phyloP scores from a whole-genome alignment of 805 yeast species.

The Priceomyces carsonii region DNA sequence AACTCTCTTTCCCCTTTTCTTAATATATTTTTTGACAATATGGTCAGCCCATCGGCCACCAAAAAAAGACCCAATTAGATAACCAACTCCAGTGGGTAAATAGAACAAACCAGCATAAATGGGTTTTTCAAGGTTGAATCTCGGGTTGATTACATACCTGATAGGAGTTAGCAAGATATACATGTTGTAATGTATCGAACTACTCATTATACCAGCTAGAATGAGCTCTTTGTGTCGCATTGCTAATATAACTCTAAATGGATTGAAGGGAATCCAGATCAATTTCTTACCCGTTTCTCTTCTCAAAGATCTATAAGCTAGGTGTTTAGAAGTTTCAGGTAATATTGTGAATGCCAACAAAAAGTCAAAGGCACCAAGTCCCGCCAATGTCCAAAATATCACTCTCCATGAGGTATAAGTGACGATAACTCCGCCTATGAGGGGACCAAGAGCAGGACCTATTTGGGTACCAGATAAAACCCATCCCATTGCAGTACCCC shows the following conservation, averaged over 20 bases:
- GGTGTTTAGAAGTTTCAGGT: slow-evolving; percentile 41
- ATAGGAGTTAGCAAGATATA: slow-evolving; percentile 9
- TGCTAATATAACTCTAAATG: slow-evolving; percentile 37
- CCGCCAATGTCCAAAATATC: slow-evolving; percentile 51
- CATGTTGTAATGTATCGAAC: slow-evolving; percentile 31
- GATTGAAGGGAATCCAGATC: slow-evolving; percentile 41
- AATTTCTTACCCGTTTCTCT: slow-evolving; percentile 19
- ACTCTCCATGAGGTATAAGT: slow-evolving; percentile 55
- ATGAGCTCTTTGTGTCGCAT: slow-evolving; percentile 38
- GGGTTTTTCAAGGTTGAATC: slow-evolving; percentile 6
- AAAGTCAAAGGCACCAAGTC: slow-evolving; percentile 37
- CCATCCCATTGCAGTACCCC: slow-evolving; percentile 55
- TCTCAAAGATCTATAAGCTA: background rate
- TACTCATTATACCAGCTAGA: slow-evolving; percentile 35
- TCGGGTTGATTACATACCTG: slow-evolving; percentile 7
- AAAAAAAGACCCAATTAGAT: slow-evolving; percentile 42
- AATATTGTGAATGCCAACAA: slow-evolving; percentile 33
- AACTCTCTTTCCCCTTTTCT: slow-evolving; percentile 40
- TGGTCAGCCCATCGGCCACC: slow-evolving; percentile 62
- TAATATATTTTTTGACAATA: slow-evolving; percentile 1
- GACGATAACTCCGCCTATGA: slow-evolving; percentile 54
- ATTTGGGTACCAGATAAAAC: slow-evolving; percentile 50
- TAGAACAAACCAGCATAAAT: slow-evolving; percentile 8
- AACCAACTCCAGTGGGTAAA: slow-evolving; percentile 9
- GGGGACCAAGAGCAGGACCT: slow-evolving; percentile 56